Base-by-base conservation (phyloP, 1,284 basidiomycete genomes). In the Chalciporus piperatoides region DNA sequence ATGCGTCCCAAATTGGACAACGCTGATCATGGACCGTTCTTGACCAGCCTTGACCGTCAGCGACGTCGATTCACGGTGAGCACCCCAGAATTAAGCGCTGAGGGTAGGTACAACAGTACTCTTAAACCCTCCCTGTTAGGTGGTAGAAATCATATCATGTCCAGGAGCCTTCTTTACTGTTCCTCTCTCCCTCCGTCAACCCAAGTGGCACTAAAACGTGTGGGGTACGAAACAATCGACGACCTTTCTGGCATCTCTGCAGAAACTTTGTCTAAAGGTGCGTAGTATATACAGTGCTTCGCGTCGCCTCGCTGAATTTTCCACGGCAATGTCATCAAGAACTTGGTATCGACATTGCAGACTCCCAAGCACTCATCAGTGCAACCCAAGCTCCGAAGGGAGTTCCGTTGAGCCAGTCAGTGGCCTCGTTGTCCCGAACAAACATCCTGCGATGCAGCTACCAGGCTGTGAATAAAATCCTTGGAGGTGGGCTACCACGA, bases 401-500 rank as follows among this genome's bases (percentile, higher is more conserved):
- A 4, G 51, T 68, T n/a, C 69, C 73, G 30, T 63, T 77, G 51
- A 80, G 80, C 37, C 84, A 83, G 64, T 75, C 82, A 6, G 84
- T 76, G 3, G 75, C 82, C 24, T 65, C 69, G 1, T 68, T 85
- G 56, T 65, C 67, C 27, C 58, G 57, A 25, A 55, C 57, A 4
- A 59, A 59, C 27, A 65, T 61, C 51, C 65, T 50, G 41, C 38
- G 51, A 51, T 69, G 62, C 55, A 67, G 64, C n/a, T 80, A 74
- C 58, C 51, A 61, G 2, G 71, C 78, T 19, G 65, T 86, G 17
- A 82, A 89, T 56, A 65, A 65, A 23, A 61, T 87, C 3, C 71
- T 89, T 7, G 73, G 68, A 32, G 84, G 83, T 35, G 86, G 86
- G 11, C 63, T 89, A 42, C 67, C 69, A 44, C 72, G 71, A 52